A percentile compares a stretch with the other conserved stretches of the same genome.
These are phyloP conservation scores for Candida pseudoviswanathii DNA, from an alignment of 1,139 yeast genomes.

Conservation along the genomic window DNA sequence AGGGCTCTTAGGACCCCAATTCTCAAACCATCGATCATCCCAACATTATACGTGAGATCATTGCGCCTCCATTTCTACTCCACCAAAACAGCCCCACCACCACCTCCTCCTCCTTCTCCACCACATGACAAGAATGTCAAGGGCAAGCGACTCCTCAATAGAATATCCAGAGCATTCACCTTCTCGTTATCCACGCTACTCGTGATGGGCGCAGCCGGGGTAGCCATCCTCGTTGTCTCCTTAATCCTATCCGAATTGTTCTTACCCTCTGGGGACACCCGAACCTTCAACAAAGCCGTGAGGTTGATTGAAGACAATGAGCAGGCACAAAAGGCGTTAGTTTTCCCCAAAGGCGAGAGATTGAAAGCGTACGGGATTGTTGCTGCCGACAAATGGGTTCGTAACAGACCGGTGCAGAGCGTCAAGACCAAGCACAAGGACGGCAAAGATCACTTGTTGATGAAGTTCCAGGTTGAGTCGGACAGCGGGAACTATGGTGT, in stretches of 20 bases:
- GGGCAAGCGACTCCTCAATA: constrained; percentile 38
- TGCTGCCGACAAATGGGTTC: constrained; percentile 74
- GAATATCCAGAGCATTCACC: constrained; percentile 57
- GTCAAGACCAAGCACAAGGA: constrained; percentile 60
- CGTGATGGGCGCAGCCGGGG: constrained; percentile 68
- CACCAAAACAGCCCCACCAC: constrained; percentile 42
- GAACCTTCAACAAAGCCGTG: constrained; percentile 85
- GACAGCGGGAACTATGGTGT: constrained; percentile 54
- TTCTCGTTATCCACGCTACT: constrained; percentile 62
- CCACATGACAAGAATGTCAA: constrained; percentile 41
- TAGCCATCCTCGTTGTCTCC: constrained; percentile 72
- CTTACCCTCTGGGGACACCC: constrained; percentile 89
- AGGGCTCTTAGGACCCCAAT: constrained; percentile 1
- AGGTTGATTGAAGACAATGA: constrained; percentile 70
- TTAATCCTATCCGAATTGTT: constrained; percentile 76
- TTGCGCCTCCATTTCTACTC: constrained; percentile 18
- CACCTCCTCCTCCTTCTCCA: constrained; percentile 43
- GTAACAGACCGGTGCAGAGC: constrained; percentile 78
- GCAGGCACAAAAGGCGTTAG: constrained; percentile 58
- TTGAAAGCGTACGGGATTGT: constrained; percentile 85
- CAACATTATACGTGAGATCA: constrained; percentile 1
- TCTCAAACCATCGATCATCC: constrained; percentile 5
- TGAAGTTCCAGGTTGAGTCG: constrained; percentile 88
- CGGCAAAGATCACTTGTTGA: constrained; percentile 77
- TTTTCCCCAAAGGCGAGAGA: constrained; percentile 56